Base-by-base conservation (phyloP, 371 early-diverging fungal species). In the Syncephalastrum sp. region DNA sequence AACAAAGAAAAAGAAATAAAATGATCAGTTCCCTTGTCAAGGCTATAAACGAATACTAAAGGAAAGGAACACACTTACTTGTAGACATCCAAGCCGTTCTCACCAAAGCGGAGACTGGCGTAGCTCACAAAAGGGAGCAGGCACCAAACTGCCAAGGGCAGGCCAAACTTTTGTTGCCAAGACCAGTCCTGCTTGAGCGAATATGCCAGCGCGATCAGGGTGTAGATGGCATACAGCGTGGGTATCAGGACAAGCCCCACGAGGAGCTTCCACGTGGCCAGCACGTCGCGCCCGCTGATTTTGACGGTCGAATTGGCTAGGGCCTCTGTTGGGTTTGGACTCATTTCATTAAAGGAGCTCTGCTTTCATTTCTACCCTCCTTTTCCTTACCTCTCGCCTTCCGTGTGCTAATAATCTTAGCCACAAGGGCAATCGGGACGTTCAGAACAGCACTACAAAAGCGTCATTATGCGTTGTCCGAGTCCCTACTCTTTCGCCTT, bases 221-320 rank as follows among this genome's bases (percentile, higher is more conserved):
- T 76, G 59, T 95, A 95, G 4, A 88, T 69, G 3, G 83, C 75
- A 57, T 91, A 94, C 12, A 93, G 67, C 4, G 82, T 58, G 7
- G 97, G 97, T 47, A 90, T 76, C 21, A 94, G 67, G 1, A 84
- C 91, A 44, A 95, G 65, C 4, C 90, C 90, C 12, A 91, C 89
- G n/a, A 95, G 70, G 6, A 97, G 77, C 63, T 97, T 97, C 99
- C 98, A 98, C 14, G 98, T 96, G 0, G 95, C 94, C 10, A 98
- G 70, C 7, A 98, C 98, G 69, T 98, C 99, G 44, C 88, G 84
- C 16, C 94, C 99, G 27, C 82, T 82, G 59, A 98, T 85, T 67
- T 98, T 98, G 53, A 98, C 97, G 23, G 88, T 86, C 7, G 96
- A 96, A 15, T 82, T 87, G 0, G 87, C 89, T 50, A 92, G 75